Evolutionary conservation across 2,329 filamentous ascomycete species (phyloP).

Genomic region (Fusarium penzigii): DNA sequence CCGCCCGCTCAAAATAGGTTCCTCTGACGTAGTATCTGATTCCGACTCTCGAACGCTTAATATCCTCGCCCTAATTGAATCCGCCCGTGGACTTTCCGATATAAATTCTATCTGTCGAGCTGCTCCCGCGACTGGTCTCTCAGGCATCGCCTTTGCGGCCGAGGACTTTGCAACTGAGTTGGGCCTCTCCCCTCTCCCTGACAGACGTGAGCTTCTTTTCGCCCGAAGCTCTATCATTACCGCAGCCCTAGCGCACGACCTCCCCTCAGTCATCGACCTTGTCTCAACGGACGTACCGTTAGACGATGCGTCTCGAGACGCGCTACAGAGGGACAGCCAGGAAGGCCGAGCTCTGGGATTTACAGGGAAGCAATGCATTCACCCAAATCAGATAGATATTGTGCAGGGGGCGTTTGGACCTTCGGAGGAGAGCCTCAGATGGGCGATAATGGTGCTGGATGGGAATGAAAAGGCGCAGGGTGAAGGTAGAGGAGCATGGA

Average conservation of each 20-base stretch:
- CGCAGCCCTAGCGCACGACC: background rate
- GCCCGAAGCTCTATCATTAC: slow-evolving; percentile 2
- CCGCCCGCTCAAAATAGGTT: background rate
- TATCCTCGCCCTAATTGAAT: slow-evolving; percentile 3
- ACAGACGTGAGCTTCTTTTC: slow-evolving; percentile 2
- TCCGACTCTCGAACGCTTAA: background rate
- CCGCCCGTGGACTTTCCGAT: slow-evolving; percentile 2
- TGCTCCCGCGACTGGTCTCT: background rate
- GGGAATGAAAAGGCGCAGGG: background rate
- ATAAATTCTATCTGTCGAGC: slow-evolving; percentile 2
- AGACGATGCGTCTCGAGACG: background rate
- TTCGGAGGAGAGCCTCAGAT: background rate
- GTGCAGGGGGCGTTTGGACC: slow-evolving; percentile 6
- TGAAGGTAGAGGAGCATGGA: slow-evolving; percentile 7
- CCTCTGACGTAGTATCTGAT: background rate
- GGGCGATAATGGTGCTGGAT: background rate
- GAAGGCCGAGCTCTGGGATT: slow-evolving; percentile 9
- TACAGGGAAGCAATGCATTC: slow-evolving; percentile 10
- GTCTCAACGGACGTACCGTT: background rate
- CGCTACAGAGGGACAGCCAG: background rate
- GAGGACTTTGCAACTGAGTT: slow-evolving; percentile 6
- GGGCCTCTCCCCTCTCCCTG: slow-evolving; percentile 1
- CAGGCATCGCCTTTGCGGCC: slow-evolving; percentile 5
- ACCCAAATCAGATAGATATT: slow-evolving; percentile 5
- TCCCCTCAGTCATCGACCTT: slow-evolving; percentile 1